Base-by-base conservation (phyloP, 352 stramenopile genomes). In the Pythium angustatum region DNA sequence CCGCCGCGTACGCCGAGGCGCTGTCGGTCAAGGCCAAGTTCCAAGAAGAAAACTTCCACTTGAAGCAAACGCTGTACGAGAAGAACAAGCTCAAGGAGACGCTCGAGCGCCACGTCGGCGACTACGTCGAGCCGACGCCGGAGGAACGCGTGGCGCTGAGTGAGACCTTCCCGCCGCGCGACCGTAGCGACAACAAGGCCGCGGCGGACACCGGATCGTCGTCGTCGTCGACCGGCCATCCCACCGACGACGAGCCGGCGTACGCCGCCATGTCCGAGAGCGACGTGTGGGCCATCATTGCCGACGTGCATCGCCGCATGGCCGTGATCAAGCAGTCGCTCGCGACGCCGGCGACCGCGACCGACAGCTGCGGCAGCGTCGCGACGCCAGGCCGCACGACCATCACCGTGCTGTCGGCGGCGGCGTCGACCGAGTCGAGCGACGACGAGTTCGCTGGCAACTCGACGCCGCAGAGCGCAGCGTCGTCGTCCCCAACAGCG, bases 41-140 rank as follows among this genome's bases (percentile, higher is more conserved):
- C 47, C 64, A 70, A 22, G 66, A 72, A 34, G 66, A 71, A 31
- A 68, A 72, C 48, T 77, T 77, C 56, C 62, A 58, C 40, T 47
- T 77, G 24, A 74, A 77, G 34, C 66, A 74, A 51, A 38, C 43
- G 43, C 53, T 77, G 15, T 64, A 69, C 62, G 66, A 77, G 38
- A 77, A 74, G 59, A 55, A 68, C 52, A 77, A 77, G 62, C 60
- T 71, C 19, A 62, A 64, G 36, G 58, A 77, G 55, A 74, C 66
- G 51, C 62, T 77, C 27, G 70, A 77, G 59, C 70, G 70, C 21
- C 38, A 69, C 50, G 63, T 72, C 9, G 45, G 41, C 15, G 70
- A 77, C 55, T 68, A 58, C 30, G 45, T 52, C 21, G 41, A 71
- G 38, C 51, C 64, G 14, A 66, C 64, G 43, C 49, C 38, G 40